These are phyloP conservation scores for Paracoccidioides lutzii DNA, from an alignment of 2,329 filamentous ascomycete genomes.

Conservation along the genomic window DNA sequence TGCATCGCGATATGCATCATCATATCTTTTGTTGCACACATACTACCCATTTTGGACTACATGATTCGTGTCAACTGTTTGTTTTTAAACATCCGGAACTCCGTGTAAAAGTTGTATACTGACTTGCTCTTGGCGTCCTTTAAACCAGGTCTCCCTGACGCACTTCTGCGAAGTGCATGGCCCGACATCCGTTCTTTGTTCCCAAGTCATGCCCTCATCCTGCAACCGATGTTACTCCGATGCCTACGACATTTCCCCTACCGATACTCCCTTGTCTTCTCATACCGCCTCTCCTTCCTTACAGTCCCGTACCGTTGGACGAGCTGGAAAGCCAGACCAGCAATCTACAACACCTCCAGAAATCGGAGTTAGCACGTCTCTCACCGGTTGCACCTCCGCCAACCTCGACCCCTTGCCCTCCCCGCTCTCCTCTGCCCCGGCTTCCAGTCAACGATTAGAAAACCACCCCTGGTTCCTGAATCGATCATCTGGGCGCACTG, in stretches of 20 bases:
- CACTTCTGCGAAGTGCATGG: constrained; percentile 52
- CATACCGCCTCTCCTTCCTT: constrained; percentile 17
- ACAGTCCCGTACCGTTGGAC: constrained; percentile 1
- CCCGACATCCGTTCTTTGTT: constrained; percentile 49
- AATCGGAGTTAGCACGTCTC: constrained; percentile 6
- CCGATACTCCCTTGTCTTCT: constrained; percentile 27
- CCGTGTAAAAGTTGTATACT: constrained; percentile 1
- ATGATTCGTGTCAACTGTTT: not conserved
- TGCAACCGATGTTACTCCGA: constrained; percentile 41
- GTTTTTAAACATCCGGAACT: not conserved
- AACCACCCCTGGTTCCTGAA: constrained; percentile 41
- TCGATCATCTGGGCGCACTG: constrained; percentile 25
- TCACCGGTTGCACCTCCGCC: constrained; percentile 6
- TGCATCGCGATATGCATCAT: not conserved
- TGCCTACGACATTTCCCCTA: constrained; percentile 26
- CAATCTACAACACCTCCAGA: constrained; percentile 6
- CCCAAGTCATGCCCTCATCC: constrained; percentile 43
- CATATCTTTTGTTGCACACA: not conserved
- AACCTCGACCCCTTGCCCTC: constrained; percentile 13
- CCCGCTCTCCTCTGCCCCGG: constrained; percentile 9
- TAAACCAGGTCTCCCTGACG: constrained; percentile 43
- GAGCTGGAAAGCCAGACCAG: constrained; percentile 13
- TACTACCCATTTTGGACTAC: not conserved
- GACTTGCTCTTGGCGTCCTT: constrained; percentile 5
- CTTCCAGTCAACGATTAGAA: constrained; percentile 26